Conservation (phyloP, 225 moss, liverwort and hornwort genomes). For the Bryoerythrophyllum caledonicum region DNA sequence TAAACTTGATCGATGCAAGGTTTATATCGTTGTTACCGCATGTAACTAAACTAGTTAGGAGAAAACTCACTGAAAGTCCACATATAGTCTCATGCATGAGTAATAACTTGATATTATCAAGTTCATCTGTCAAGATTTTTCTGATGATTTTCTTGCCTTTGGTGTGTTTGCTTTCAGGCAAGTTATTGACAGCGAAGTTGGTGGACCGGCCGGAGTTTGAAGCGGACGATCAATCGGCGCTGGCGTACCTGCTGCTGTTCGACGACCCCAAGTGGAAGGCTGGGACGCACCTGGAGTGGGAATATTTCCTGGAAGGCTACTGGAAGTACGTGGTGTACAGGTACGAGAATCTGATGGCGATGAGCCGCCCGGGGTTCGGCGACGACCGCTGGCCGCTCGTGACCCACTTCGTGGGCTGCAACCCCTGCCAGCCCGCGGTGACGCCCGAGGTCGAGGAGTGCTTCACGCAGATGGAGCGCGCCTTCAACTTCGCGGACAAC, state of each 20-base stretch:
- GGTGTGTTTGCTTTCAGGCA: slow-evolving; percentile 27
- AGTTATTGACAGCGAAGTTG: slow-evolving; percentile 56
- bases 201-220: slow-evolving; percentile 54
- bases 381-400: slow-evolving; percentile 61
- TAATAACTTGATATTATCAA: too few species aligned
- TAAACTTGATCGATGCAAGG: too few species aligned
- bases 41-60: too few species aligned
- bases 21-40: too few species aligned
- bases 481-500: slow-evolving; percentile 80
- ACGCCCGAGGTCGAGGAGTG: slow-evolving; percentile 48
- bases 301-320: slow-evolving; percentile 50
- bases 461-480: slow-evolving; percentile 66
- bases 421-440: slow-evolving; percentile 33
- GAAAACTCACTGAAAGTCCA: too few species aligned
- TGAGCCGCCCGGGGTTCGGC: slow-evolving; percentile 54
- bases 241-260: slow-evolving; percentile 65
- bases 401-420: slow-evolving; percentile 75
- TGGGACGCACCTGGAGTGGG: slow-evolving; percentile 60
- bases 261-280: slow-evolving; percentile 59
- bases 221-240: slow-evolving; percentile 80
- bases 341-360: slow-evolving; percentile 58
- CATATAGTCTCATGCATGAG: too few species aligned
- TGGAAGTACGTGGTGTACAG: slow-evolving; percentile 59
- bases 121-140: too few species aligned
- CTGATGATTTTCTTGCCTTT: too few species aligned